Conservation (phyloP, 768 basidiomycete genomes). For the Stropharia rugosoannulata region DNA sequence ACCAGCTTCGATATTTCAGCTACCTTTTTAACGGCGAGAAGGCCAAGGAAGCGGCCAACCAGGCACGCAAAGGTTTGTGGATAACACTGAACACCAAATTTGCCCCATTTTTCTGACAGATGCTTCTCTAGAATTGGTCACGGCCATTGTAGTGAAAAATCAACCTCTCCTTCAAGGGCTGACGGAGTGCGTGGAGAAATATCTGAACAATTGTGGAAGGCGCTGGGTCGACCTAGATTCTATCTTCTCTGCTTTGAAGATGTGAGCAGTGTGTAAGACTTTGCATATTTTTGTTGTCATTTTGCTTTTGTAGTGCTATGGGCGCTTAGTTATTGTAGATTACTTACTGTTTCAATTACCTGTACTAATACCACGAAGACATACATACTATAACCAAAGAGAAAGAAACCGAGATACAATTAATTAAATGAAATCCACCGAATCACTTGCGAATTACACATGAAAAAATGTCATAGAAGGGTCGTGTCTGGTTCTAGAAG, state of each 20-base stretch:
- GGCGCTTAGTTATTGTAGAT: not conserved
- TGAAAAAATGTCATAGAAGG: conserved; percentile 7
- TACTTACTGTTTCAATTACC: too few species aligned
- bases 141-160: conserved; percentile 50
- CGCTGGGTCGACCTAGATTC: conserved; percentile 83
- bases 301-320: conserved; percentile 4
- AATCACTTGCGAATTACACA: too few species aligned
- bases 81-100: not conserved
- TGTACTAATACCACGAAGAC: not conserved
- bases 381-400: not conserved
- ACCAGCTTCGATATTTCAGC: conserved; percentile 83
- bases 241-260: conserved; percentile 82
- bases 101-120: too few species aligned
- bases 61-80: conserved; percentile 40
- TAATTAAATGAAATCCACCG: conserved; percentile 2
- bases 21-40: conserved; percentile 77
- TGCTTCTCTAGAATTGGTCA: conserved; percentile 25
- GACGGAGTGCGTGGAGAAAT: conserved; percentile 62
- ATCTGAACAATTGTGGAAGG: conserved; percentile 85
- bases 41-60: conserved; percentile 50
- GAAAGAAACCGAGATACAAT: not conserved
- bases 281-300: not conserved
- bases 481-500: conserved; percentile 8
- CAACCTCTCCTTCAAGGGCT: conserved; percentile 49
- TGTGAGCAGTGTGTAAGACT: conserved; percentile 28